Evolutionary conservation across 1,284 basidiomycete genomes (phyloP), one percentile per base, ranked within the genome.

Genomic region (Wolfiporia cocos): DNA sequence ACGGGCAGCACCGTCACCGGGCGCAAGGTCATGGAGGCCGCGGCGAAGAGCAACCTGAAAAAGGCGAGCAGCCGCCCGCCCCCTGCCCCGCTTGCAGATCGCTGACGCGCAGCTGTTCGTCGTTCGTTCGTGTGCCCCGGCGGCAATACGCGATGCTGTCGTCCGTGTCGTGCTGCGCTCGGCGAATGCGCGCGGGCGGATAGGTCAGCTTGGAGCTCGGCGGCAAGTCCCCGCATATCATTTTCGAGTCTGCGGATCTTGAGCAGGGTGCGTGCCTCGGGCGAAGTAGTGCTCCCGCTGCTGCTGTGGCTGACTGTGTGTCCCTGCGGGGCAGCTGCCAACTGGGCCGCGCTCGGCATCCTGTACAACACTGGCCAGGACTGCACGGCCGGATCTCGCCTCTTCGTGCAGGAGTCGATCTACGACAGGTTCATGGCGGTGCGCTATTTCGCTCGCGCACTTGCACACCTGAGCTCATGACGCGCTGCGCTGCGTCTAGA

Each of bases 1-100:
- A 89, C 86, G 9, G 86, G 86, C 30, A 86, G 83, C 32, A 94
- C 92, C 14, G 64, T 81, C 39, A 94, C 92, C n/a, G 94, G 94
- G 14, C 81, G 92, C 30, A 86, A 86, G 57, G 86, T 98, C 60
- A 87, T 92, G 77, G 82, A 91, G 59, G 89, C 91, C 14, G 90
- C 93, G 2, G 91, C 93, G n/a, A 84, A 86, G 62, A 89, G 83
- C 55, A 95, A 97, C 68, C 67, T 97, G 52, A 96, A 96, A 67
- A 88, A 88, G 72, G 84, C 76, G 41, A 15, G 50, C 28, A 5
- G 37, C 33, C 21, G 12, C 4, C 17, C 12, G 12, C 20, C 21
- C 34, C 14, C 22, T 5, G 23, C 26, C 22, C 20, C 20, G 34
- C 35, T 11, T 18, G 6, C 36, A 20, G 10, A 23, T 21, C 31